These are phyloP conservation scores for Cymbopogon flexuosus DNA, from an alignment of 202 grass and related monocot genomes.

Conservation along the genomic window DNA sequence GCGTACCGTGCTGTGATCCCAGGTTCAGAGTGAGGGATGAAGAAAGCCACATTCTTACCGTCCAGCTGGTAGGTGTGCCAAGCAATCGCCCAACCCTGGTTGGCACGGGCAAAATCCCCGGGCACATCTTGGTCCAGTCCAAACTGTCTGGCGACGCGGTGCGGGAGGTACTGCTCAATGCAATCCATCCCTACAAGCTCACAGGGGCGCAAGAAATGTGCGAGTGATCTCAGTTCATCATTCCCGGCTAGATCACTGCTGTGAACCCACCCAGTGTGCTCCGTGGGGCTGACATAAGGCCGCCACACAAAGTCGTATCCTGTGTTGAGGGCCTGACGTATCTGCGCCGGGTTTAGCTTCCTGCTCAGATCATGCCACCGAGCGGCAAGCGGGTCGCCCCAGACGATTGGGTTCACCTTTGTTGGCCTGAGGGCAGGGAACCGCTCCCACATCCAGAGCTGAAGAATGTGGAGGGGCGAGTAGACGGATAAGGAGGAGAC, in stretches of 20 bases:
- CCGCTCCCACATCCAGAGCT: constrained; percentile 88
- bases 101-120: constrained; percentile 40
- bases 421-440: constrained; percentile 53
- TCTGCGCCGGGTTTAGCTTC: constrained; percentile 37
- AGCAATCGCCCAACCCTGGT: constrained; percentile 50
- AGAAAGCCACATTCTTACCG: constrained; percentile 53
- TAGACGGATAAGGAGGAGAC: constrained; percentile 45
- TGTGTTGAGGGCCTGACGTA: constrained; percentile 33
- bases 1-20: constrained; percentile 47
- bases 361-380: constrained; percentile 76
- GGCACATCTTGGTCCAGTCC: constrained; percentile 93
- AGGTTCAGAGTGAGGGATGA: constrained; percentile 59
- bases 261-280: constrained; percentile 38
- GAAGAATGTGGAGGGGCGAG: constrained; percentile 67
- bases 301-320: constrained; percentile 50
- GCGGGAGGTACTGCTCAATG: constrained; percentile 82
- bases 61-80: constrained; percentile 72
- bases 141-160: constrained; percentile 85
- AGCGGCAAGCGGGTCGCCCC: constrained; percentile 46
- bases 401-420: constrained; percentile 30
- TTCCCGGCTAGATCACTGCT: constrained; percentile 40
- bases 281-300: constrained; percentile 34
- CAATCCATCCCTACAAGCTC: constrained; percentile 78
- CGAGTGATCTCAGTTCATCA: constrained; percentile 47
- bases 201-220: constrained; percentile 53